A percentile compares a stretch with the other conserved stretches of the same genome.
Evolutionary conservation across 768 basidiomycete genomes (phyloP).

Genomic region (Psilocybe subaeruginosa): DNA sequence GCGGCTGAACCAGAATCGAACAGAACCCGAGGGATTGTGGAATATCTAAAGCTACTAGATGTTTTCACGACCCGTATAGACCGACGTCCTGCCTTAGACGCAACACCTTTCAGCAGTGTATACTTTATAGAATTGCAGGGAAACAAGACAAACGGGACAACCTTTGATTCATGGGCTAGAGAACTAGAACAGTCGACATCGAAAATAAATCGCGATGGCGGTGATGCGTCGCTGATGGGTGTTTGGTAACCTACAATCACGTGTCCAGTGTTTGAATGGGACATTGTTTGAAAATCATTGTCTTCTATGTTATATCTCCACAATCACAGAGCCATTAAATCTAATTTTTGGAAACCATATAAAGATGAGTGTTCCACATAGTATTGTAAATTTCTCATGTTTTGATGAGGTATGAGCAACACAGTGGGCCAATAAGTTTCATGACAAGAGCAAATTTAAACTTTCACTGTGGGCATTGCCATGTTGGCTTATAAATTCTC

Average conservation of each 20-base stretch:
- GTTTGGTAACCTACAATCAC: conserved; percentile 41
- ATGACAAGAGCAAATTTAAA: too few relatives aligned
- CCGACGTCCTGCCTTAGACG: conserved; percentile 56
- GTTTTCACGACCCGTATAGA: conserved; percentile 58
- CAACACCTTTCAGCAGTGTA: conserved; percentile 53
- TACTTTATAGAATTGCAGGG: conserved; percentile 67
- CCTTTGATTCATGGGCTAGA: conserved; percentile 31
- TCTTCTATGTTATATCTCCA: too few relatives aligned
- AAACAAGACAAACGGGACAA: conserved; percentile 13
- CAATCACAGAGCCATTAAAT: too few relatives aligned
- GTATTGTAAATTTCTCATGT: too few relatives aligned
- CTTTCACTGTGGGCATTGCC: too few relatives aligned
- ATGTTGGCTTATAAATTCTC: too few relatives aligned
- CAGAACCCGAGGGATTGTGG: conserved; percentile 24
- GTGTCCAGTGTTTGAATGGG: too few relatives aligned
- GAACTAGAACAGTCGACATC: conserved; percentile 37
- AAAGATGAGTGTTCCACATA: too few relatives aligned
- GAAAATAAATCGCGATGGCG: conserved; percentile 35
- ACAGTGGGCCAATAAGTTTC: too few relatives aligned
- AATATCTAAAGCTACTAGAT: conserved; percentile 38
- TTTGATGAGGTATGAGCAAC: too few relatives aligned
- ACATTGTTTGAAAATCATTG: too few relatives aligned
- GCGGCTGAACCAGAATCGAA: conserved; percentile 6
- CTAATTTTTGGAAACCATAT: too few relatives aligned
- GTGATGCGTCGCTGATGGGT: conserved; percentile 45